A percentile compares a stretch with the other conserved stretches of the same genome.
Conservation (phyloP, 2,329 filamentous ascomycete genomes). For the Beauveria asiatica region DNA sequence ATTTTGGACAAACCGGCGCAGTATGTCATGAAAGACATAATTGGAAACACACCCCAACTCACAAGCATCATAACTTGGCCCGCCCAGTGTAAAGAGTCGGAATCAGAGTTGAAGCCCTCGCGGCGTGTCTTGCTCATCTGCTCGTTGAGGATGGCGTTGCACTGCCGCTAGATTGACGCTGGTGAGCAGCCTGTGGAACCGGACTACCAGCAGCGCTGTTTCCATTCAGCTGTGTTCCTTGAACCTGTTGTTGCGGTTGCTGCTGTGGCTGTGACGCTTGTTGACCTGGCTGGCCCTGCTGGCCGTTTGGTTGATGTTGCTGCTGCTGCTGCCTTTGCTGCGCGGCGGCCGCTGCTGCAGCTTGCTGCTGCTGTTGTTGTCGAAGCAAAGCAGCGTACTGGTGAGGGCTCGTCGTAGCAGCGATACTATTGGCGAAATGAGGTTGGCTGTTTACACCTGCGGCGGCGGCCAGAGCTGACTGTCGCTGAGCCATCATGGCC, state of each 20-base stretch:
- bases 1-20: not conserved
- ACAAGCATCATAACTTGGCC: not conserved
- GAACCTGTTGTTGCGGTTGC: conserved; percentile 13
- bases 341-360: conserved; percentile 20
- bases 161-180: conserved; percentile 31
- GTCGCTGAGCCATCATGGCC: conserved; percentile 39
- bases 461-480: conserved; percentile 47
- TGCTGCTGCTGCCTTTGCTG: conserved; percentile 14
- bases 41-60: not conserved
- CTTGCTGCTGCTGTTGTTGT: conserved; percentile 46
- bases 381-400: conserved; percentile 52
- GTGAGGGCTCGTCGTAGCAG: conserved; percentile 43
- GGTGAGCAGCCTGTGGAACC: conserved; percentile 12
- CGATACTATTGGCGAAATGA: conserved; percentile 39
- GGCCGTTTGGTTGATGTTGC: conserved; percentile 13
- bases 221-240: conserved; percentile 7
- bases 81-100: not conserved
- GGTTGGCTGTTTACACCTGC: conserved; percentile 41
- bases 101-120: not conserved
- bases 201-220: conserved; percentile 5
- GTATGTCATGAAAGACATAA: not conserved
- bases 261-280: not conserved
- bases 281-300: conserved; percentile 18
- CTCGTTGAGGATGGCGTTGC: conserved; percentile 27
- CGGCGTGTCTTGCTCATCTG: conserved; percentile 13